Percentiles rank a stretch among this genome's conserved stretches.
Evolutionary conservation across 148 eudicot genomes (phyloP).

Genomic region (Vaccinium vitisidaea): DNA sequence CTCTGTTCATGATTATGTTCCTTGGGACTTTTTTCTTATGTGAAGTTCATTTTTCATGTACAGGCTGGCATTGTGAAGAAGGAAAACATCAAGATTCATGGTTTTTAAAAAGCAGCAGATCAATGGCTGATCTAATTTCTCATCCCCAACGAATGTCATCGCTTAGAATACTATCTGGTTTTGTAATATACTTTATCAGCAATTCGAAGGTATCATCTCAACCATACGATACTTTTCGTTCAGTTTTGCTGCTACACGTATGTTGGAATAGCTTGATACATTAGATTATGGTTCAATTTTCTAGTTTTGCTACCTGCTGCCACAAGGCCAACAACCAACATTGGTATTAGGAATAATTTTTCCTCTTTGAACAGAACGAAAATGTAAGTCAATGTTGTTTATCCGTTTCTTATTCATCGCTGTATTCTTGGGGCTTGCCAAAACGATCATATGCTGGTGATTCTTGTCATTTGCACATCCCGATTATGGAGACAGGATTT

Average conservation of each 20-base stretch:
- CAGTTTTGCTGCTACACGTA: neutral
- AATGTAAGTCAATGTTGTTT: neutral
- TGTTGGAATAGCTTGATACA: neutral
- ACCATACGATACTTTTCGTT: neutral
- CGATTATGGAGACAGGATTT: neutral
- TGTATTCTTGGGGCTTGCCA: neutral
- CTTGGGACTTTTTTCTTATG: neutral
- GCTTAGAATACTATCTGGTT: neutral
- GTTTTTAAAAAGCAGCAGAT: neutral
- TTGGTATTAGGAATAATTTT: neutral
- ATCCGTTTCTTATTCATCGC: neutral
- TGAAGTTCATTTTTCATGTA: neutral
- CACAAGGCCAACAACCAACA: neutral
- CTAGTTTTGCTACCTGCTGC: neutral
- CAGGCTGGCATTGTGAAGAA: constrained; percentile 13
- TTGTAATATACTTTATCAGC: neutral
- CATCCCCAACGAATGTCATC: neutral
- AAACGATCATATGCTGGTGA: neutral
- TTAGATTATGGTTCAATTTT: neutral
- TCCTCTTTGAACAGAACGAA: neutral
- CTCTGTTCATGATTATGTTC: neutral
- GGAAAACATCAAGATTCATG: constrained; percentile 1
- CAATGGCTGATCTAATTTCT: neutral
- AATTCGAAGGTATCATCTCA: neutral
- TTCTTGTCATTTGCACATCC: neutral